A percentile compares a stretch with the other conserved stretches of the same genome.
Evolutionary conservation across 2,329 filamentous ascomycete genomes (phyloP).

Genomic region (Colletotrichum tanaceti): DNA sequence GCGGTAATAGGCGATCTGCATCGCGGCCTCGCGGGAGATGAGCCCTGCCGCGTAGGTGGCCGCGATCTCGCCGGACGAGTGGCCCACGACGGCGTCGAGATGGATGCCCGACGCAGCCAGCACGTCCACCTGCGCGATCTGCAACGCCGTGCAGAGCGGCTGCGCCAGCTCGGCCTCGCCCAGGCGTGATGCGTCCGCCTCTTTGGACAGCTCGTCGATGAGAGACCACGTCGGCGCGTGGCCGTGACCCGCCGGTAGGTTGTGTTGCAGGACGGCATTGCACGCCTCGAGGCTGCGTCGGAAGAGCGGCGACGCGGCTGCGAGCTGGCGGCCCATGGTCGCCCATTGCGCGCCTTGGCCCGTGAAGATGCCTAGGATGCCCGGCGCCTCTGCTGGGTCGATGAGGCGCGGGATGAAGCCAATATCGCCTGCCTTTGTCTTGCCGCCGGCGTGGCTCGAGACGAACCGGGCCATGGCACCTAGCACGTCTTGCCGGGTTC

Average conservation of each 20-base stretch:
- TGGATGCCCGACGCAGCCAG: conserved; percentile 45
- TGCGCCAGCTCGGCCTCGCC: conserved; percentile 42
- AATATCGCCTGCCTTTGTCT: too few relatives aligned
- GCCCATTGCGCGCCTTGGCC: conserved; percentile 50
- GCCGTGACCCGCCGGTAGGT: neutral
- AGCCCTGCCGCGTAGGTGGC: conserved; percentile 62
- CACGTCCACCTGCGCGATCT: conserved; percentile 45
- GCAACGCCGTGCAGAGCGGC: conserved; percentile 36
- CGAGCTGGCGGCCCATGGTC: conserved; percentile 41
- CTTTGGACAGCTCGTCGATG: conserved; percentile 42
- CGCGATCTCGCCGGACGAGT: conserved; percentile 63
- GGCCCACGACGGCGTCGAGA: conserved; percentile 55
- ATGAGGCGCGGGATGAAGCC: neutral
- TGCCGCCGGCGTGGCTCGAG: too few relatives aligned
- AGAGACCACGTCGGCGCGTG: conserved; percentile 41
- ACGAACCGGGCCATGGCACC: too few relatives aligned
- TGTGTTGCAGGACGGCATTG: neutral
- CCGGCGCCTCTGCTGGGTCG: neutral
- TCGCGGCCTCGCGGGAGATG: conserved; percentile 46
- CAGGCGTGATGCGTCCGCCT: conserved; percentile 40
- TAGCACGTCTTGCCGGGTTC: too few relatives aligned
- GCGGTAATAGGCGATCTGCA: conserved; percentile 44
- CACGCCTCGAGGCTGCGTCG: neutral
- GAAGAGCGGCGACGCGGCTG: neutral
- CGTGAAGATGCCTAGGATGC: conserved; percentile 46